Evolutionary conservation across 1,139 yeast species (phyloP).

Genomic region (Scheffersomyces illinoinensis): DNA sequence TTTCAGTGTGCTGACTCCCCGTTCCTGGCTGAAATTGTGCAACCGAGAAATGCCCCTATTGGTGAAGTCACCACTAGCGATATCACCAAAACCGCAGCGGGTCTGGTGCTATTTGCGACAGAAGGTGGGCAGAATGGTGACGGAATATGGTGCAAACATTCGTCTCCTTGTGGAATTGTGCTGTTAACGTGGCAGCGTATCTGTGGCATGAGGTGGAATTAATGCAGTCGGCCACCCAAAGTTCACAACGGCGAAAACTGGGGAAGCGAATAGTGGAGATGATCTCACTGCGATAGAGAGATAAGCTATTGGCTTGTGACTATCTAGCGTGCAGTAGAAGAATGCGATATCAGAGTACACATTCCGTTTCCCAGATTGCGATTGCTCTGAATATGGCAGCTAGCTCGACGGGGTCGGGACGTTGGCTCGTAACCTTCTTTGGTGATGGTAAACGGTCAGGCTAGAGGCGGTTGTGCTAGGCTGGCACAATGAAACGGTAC

Average conservation of each 20-base stretch:
- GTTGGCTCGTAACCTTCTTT: background rate
- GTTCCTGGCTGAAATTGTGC: background rate
- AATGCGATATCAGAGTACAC: background rate
- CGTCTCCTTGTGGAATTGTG: background rate
- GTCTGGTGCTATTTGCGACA: background rate
- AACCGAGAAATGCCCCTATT: too few relatives aligned
- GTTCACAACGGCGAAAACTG: background rate
- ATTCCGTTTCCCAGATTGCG: background rate
- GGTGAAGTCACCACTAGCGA: background rate
- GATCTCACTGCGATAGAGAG: background rate
- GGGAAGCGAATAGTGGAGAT: background rate
- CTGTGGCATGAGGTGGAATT: background rate
- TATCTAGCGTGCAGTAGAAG: background rate
- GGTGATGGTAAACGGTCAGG: background rate
- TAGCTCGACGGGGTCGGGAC: background rate
- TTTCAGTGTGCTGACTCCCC: background rate
- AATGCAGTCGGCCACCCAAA: background rate
- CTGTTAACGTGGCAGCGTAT: background rate
- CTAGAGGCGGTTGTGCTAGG: background rate
- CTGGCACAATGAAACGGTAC: background rate
- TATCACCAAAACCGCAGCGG: background rate
- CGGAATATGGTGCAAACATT: background rate
- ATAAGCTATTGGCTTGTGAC: background rate
- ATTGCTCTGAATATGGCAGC: background rate
- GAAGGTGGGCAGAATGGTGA: background rate